Conservation (phyloP, 768 basidiomycete species). For the Ephemerocybe angulata region DNA sequence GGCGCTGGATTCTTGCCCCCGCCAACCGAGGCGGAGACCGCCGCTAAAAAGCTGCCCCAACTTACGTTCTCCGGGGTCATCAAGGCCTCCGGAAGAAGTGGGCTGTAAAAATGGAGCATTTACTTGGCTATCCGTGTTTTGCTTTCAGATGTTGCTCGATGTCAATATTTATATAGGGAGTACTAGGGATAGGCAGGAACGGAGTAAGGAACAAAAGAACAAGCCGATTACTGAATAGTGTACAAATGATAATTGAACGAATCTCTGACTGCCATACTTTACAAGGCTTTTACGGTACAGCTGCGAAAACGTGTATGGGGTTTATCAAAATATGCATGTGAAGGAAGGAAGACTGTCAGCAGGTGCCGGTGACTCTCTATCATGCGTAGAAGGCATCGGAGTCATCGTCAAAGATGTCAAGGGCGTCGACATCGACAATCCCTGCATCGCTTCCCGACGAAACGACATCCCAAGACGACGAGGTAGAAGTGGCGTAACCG, state of each 20-base stretch:
- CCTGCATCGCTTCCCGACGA: background rate
- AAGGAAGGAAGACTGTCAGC: too few relatives aligned
- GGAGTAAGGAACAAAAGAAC: too few relatives aligned
- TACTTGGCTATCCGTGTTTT: background rate
- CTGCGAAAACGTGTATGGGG: too few relatives aligned
- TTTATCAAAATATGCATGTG: too few relatives aligned
- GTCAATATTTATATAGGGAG: background rate
- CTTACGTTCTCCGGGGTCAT: slow-evolving; percentile 38
- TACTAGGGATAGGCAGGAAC: too few relatives aligned
- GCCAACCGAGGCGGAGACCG: slow-evolving; percentile 37
- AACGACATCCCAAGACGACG: slow-evolving; percentile 15
- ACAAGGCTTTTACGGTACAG: too few relatives aligned
- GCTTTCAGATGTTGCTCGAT: background rate
- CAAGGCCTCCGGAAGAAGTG: slow-evolving; percentile 70
- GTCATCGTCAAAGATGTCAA: background rate
- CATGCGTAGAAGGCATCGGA: too few relatives aligned
- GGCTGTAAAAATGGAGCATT: slow-evolving; percentile 33
- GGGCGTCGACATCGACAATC: background rate
- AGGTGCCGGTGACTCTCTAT: too few relatives aligned
- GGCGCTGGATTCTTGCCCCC: slow-evolving; percentile 74
- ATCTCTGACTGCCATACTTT: too few relatives aligned
- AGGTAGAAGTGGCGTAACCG: slow-evolving; percentile 1
- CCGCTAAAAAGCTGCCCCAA: slow-evolving; percentile 47
- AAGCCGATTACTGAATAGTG: too few relatives aligned
- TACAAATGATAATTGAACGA: too few relatives aligned